These are phyloP conservation scores for Venturia effusa DNA, from an alignment of 2,329 filamentous ascomycete species.

Conservation along the genomic window DNA sequence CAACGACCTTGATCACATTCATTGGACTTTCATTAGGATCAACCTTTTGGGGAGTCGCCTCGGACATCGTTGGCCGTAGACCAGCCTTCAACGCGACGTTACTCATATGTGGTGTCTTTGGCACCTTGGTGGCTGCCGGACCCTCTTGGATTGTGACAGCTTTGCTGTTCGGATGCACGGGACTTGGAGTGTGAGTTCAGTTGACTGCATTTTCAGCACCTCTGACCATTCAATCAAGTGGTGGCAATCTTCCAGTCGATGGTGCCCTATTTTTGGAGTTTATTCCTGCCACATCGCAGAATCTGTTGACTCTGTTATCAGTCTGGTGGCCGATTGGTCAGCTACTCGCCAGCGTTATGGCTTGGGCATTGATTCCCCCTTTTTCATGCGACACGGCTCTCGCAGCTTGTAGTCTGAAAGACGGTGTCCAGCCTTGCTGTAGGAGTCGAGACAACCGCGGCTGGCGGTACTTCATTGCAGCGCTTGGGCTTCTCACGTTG, in stretches of 20 bases:
- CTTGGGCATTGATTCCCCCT: constrained; percentile 65
- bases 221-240: constrained; percentile 12
- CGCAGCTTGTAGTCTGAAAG: constrained; percentile 21
- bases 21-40: constrained; percentile 68
- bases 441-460: constrained; percentile 49
- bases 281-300: constrained; percentile 61
- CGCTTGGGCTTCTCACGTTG: constrained; percentile 62
- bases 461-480: constrained; percentile 65
- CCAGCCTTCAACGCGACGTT: constrained; percentile 74
- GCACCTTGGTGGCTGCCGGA: constrained; percentile 56
- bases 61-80: constrained; percentile 67
- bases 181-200: constrained; percentile 24
- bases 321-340: constrained; percentile 84
- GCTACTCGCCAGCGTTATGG: constrained; percentile 49
- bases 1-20: constrained; percentile 70
- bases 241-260: constrained; percentile 67
- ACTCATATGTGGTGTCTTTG: constrained; percentile 64
- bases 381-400: constrained; percentile 41
- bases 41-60: constrained; percentile 69
- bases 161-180: constrained; percentile 31
- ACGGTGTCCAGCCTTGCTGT: constrained; percentile 28
- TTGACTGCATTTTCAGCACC: not conserved
- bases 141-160: constrained; percentile 49
- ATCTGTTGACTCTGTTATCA: constrained; percentile 67
- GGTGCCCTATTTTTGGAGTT: constrained; percentile 78